These are phyloP conservation scores for Suillus cothurnatus DNA, from an alignment of 768 basidiomycete genomes.

Conservation along the genomic window DNA sequence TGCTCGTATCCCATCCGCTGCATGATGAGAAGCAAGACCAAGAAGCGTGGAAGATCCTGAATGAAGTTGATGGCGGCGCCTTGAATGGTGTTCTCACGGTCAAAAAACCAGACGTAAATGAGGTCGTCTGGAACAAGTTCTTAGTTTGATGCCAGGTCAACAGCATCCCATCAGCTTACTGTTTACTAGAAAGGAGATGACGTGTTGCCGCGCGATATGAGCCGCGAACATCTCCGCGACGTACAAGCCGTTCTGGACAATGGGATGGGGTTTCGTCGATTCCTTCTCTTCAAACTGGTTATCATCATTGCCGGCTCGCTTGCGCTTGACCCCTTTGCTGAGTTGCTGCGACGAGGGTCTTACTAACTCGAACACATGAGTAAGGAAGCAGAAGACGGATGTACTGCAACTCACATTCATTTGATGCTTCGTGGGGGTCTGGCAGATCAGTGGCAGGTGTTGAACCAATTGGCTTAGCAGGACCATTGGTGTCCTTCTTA, in stretches of 20 bases:
- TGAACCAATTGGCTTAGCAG: neutral
- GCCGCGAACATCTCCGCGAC: conserved; percentile 7
- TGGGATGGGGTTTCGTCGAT: neutral
- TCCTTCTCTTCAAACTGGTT: neutral
- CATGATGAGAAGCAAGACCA: conserved; percentile 13
- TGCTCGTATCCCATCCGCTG: conserved; percentile 12
- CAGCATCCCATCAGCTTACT: neutral
- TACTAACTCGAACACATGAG: neutral
- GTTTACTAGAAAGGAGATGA: neutral
- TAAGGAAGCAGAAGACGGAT: neutral
- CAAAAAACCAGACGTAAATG: conserved; percentile 6
- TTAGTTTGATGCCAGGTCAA: neutral
- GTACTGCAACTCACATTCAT: neutral
- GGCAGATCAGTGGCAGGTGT: neutral
- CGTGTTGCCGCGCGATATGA: conserved; percentile 1
- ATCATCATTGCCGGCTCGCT: neutral
- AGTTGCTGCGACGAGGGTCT: neutral
- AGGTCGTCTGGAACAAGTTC: neutral
- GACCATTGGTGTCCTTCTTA: neutral
- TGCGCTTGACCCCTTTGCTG: neutral
- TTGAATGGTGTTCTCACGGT: conserved; percentile 5
- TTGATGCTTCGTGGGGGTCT: neutral
- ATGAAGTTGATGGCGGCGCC: conserved; percentile 16
- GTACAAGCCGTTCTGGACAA: conserved; percentile 4
- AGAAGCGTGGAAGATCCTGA: conserved; percentile 14